These are phyloP conservation scores for Xylaria arbuscula DNA, from an alignment of 2,329 filamentous ascomycete species.

Conservation along the genomic window DNA sequence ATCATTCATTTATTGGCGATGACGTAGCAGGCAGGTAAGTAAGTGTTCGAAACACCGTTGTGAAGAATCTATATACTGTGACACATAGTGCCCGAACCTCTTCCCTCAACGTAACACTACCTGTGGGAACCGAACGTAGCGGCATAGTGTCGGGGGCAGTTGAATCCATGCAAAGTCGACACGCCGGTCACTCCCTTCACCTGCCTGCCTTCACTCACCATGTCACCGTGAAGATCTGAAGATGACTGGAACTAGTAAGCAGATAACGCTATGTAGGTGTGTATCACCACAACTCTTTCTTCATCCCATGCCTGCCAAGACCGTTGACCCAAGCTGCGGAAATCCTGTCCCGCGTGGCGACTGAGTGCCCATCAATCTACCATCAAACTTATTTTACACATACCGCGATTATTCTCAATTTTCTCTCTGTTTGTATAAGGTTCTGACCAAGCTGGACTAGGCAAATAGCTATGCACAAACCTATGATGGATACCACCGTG, in stretches of 20 bases:
- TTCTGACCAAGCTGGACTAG: neutral
- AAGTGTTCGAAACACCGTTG: neutral
- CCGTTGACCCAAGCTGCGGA: neutral
- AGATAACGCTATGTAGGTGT: neutral
- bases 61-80: constrained; percentile 4
- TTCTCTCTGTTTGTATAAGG: neutral
- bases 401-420: neutral
- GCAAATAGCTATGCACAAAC: constrained; percentile 1
- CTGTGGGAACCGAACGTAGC: neutral
- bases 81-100: neutral
- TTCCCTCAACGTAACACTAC: neutral
- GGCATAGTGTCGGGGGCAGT: neutral
- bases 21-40: neutral
- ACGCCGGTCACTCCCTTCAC: neutral
- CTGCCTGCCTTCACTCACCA: neutral
- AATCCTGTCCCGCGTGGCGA: constrained; percentile 9
- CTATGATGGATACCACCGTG: constrained; percentile 16
- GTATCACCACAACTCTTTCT: constrained; percentile 2
- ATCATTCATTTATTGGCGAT: neutral
- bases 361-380: neutral
- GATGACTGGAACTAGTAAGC: neutral
- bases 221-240: neutral
- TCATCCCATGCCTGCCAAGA: neutral
- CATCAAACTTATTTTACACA: neutral
- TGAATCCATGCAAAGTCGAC: constrained; percentile 15